Evolutionary conservation across 2,329 filamentous ascomycete species (phyloP).

Genomic region (Aspergillus chevalieri): DNA sequence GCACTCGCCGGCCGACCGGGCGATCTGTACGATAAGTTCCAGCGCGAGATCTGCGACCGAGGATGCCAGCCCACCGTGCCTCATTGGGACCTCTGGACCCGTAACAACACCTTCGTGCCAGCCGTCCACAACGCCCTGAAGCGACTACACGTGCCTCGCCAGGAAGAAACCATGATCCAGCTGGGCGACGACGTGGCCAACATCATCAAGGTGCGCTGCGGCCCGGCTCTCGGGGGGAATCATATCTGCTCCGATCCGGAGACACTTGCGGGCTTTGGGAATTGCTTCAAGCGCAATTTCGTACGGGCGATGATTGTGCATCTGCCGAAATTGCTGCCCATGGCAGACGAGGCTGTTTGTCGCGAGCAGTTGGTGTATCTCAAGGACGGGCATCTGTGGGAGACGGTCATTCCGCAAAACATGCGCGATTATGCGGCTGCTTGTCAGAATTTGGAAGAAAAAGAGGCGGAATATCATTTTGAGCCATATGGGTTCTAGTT

Average conservation of each 20-base stretch:
- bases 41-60: conserved; percentile 27
- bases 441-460: conserved; percentile 18
- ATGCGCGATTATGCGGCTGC: conserved; percentile 30
- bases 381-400: conserved; percentile 26
- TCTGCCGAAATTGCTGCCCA: conserved; percentile 22
- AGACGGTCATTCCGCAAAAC: conserved; percentile 28
- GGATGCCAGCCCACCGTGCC: conserved; percentile 29
- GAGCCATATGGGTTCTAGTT: conserved; percentile 15
- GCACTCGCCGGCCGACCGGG: conserved; percentile 41
- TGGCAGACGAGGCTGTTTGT: conserved; percentile 26
- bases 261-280: conserved; percentile 28
- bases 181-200: conserved; percentile 31
- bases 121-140: conserved; percentile 28
- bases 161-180: conserved; percentile 25
- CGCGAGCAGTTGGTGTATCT: conserved; percentile 25
- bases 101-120: conserved; percentile 30
- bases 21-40: conserved; percentile 27
- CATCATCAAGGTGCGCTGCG: conserved; percentile 27
- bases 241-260: conserved; percentile 28
- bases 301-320: conserved; percentile 25
- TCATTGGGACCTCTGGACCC: conserved; percentile 33
- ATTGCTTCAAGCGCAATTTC: conserved; percentile 30
- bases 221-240: conserved; percentile 21
- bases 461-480: conserved; percentile 9
- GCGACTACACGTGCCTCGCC: conserved; percentile 23